Evolutionary conservation across 192 early-diverging fungal genomes (phyloP).

Genomic region (Backusella australiensis): DNA sequence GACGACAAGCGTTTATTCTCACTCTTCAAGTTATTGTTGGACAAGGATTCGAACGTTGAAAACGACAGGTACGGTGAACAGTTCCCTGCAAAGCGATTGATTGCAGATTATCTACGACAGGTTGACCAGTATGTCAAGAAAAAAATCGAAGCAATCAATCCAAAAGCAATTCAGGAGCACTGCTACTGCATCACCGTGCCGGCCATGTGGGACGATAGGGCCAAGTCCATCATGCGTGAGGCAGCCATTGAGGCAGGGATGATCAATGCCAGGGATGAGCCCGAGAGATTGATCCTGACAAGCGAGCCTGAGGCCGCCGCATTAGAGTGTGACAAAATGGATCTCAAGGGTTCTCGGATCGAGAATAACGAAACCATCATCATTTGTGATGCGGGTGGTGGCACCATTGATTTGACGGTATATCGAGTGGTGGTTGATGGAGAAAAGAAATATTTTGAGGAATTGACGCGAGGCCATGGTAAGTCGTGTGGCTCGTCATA

Average conservation of each 20-base stretch:
- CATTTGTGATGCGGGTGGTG: slow-evolving; percentile 52
- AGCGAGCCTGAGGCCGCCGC: slow-evolving; percentile 44
- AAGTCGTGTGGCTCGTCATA: slow-evolving; percentile 42
- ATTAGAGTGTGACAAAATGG: slow-evolving; percentile 41
- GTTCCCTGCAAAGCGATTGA: slow-evolving; percentile 42
- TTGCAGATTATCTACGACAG: not conserved
- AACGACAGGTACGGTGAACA: slow-evolving; percentile 38
- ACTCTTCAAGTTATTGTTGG: slow-evolving; percentile 40
- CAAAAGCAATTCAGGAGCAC: not conserved
- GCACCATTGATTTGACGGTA: slow-evolving; percentile 51
- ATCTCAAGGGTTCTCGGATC: slow-evolving; percentile 25
- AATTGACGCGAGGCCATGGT: slow-evolving; percentile 44
- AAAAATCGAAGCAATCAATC: not conserved
- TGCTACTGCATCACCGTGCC: slow-evolving; percentile 48
- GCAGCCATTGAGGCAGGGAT: slow-evolving; percentile 46
- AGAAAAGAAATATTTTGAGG: slow-evolving; percentile 34
- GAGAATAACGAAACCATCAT: slow-evolving; percentile 44
- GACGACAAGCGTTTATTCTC: slow-evolving; percentile 35
- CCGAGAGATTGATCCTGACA: slow-evolving; percentile 40
- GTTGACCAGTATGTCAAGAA: not conserved
- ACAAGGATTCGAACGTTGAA: slow-evolving; percentile 29
- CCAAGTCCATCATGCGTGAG: slow-evolving; percentile 47
- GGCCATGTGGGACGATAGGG: slow-evolving; percentile 49
- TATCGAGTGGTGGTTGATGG: slow-evolving; percentile 33
- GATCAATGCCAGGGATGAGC: slow-evolving; percentile 39